A percentile compares a stretch with the other conserved stretches of the same genome.
These are phyloP conservation scores for Pholiota adiposa DNA, from an alignment of 1,284 basidiomycete genomes.

Conservation along the genomic window DNA sequence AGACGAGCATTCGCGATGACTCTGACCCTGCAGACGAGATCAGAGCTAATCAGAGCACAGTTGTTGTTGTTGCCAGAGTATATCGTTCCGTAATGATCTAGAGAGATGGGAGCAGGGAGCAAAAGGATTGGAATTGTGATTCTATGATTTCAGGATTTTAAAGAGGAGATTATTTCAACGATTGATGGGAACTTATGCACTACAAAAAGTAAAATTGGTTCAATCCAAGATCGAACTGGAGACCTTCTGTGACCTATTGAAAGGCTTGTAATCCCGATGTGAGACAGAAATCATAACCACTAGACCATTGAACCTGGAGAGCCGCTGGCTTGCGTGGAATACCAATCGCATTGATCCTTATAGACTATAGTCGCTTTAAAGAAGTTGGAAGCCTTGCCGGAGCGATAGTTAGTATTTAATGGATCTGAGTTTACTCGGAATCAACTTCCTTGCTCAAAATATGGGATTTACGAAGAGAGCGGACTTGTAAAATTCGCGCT, in stretches of 20 bases:
- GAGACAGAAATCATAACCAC: slow-evolving; percentile 37
- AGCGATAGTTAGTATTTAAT: too few species aligned
- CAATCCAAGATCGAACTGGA: slow-evolving; percentile 31
- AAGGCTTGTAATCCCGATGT: slow-evolving; percentile 23
- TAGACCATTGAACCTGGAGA: slow-evolving; percentile 30
- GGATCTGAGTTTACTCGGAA: background rate
- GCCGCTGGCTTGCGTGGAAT: too few species aligned
- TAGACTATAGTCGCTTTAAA: too few species aligned
- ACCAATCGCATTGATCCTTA: too few species aligned
- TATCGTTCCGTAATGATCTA: background rate
- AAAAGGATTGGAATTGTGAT: background rate
- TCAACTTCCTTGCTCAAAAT: background rate
- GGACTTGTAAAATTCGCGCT: too few species aligned
- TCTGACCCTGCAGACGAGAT: background rate
- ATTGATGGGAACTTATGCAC: background rate
- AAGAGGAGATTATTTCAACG: slow-evolving; percentile 22
- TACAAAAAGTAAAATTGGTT: slow-evolving; percentile 20
- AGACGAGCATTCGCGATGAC: background rate
- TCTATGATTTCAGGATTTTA: background rate
- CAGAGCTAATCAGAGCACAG: background rate
- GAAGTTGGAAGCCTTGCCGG: background rate
- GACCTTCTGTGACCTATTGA: slow-evolving; percentile 28
- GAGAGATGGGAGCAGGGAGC: background rate
- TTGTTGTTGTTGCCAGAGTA: background rate
- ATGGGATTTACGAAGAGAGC: background rate